Percentiles rank a stretch among this genome's conserved stretches.
Conservation (phyloP, 73 alveolate genomes). For the Stentor coeruleus region DNA sequence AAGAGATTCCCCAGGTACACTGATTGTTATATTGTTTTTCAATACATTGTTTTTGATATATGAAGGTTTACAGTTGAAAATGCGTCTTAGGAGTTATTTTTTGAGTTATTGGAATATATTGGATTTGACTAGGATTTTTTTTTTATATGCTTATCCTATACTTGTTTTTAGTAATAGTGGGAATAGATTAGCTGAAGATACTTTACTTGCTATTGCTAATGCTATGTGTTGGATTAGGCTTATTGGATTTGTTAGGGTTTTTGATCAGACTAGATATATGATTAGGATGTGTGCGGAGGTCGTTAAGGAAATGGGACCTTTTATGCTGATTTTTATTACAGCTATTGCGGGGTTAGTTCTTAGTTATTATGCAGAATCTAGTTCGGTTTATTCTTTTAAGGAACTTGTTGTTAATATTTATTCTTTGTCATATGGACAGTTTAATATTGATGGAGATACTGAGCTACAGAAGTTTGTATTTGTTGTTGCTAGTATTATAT, state of each 20-base stretch:
- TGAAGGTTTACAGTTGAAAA: neutral
- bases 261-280: neutral
- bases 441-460: neutral
- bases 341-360: neutral
- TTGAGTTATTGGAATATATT: neutral
- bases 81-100: neutral
- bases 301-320: constrained; percentile 14
- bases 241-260: constrained; percentile 4
- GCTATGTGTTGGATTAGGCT: neutral
- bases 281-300: neutral
- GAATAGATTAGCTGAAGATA: neutral
- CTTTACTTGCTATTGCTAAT: neutral
- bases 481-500: neutral
- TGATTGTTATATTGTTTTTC: neutral
- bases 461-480: neutral
- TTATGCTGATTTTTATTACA: neutral
- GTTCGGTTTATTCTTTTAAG: neutral
- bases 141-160: neutral
- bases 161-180: neutral
- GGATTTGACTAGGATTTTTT: neutral
- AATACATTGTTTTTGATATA: neutral
- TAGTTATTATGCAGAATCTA: neutral
- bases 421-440: neutral
- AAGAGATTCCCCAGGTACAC: neutral
- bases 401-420: neutral